Evolutionary conservation across 2,329 filamentous ascomycete genomes (phyloP).

Genomic region (Alternaria sp.): DNA sequence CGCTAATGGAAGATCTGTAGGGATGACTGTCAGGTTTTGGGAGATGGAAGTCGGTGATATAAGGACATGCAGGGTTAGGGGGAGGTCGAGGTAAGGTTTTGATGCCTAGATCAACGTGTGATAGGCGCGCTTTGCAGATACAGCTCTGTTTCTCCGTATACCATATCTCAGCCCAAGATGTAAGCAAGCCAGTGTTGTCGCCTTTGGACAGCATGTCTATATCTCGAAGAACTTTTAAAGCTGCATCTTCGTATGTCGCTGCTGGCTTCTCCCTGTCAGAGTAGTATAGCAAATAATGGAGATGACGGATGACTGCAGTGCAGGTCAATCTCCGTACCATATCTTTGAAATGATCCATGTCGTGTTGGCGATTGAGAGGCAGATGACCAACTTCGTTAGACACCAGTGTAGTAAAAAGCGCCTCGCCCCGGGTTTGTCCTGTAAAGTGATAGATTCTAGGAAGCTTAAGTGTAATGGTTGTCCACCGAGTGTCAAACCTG

Average conservation of each 20-base stretch:
- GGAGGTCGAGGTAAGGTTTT: background rate
- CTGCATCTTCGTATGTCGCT: background rate
- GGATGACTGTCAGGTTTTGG: background rate
- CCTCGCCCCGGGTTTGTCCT: background rate
- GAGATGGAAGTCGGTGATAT: background rate
- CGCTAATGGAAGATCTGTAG: background rate
- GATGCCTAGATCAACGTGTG: background rate
- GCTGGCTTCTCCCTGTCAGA: background rate
- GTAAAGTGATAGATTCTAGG: background rate
- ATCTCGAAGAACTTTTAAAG: background rate
- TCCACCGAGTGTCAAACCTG: conserved; percentile 1
- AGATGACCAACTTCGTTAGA: background rate
- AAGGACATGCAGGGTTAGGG: background rate
- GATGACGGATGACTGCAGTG: background rate
- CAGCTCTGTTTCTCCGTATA: conserved; percentile 2
- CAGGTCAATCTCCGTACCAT: background rate
- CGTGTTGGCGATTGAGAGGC: background rate
- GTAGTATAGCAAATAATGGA: conserved; percentile 3
- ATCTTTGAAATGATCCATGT: conserved; percentile 4
- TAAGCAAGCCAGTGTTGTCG: background rate
- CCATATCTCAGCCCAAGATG: background rate
- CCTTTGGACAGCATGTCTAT: background rate
- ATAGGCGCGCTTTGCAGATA: background rate
- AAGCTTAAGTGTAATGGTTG: conserved; percentile 8
- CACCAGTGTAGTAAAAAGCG: conserved; percentile 1